A percentile compares a stretch with the other conserved stretches of the same genome.
Evolutionary conservation across 768 basidiomycete genomes (phyloP).

Genomic region (Russula abietina): DNA sequence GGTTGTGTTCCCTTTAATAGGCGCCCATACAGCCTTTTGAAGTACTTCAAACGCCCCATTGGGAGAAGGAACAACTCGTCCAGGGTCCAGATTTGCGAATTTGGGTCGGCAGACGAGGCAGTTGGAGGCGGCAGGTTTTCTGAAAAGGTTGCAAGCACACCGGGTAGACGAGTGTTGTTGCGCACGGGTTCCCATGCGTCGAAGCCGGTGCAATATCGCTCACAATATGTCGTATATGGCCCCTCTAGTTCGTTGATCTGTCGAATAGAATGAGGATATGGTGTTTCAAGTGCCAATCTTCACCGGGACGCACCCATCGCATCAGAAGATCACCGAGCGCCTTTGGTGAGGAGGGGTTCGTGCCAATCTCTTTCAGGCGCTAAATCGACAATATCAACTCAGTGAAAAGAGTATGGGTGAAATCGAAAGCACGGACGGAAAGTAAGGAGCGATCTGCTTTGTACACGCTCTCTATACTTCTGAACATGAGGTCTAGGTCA

Average conservation of each 20-base stretch:
- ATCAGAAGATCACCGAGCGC: conserved; percentile 92
- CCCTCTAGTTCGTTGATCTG: conserved; percentile 89
- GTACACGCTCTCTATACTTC: conserved; percentile 87
- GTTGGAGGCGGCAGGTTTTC: conserved; percentile 52
- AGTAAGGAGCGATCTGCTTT: conserved; percentile 82
- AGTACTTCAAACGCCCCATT: conserved; percentile 79
- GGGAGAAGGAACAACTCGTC: conserved; percentile 87
- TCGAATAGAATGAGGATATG: conserved; percentile 20
- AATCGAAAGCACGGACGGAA: conserved; percentile 42
- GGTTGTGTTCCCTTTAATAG: conserved; percentile 81
- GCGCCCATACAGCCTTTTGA: conserved; percentile 81
- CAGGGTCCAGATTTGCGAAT: conserved; percentile 63
- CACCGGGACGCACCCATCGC: conserved; percentile 73
- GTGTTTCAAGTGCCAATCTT: not conserved
- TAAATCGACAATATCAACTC: conserved; percentile 31
- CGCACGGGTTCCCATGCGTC: conserved; percentile 79
- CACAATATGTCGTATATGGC: conserved; percentile 79
- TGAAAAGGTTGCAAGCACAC: conserved; percentile 67
- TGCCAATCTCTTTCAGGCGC: conserved; percentile 93
- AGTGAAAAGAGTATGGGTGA: conserved; percentile 4
- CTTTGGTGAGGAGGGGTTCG: conserved; percentile 87
- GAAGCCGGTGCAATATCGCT: conserved; percentile 68
- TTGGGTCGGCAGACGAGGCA: conserved; percentile 32
- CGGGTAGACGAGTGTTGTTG: conserved; percentile 63
- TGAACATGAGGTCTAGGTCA: conserved; percentile 90